A percentile compares a stretch with the other conserved stretches of the same genome.
Evolutionary conservation across 164 flowering plant genomes (phyloP).

Genomic region (Aristolochia fimbriata): DNA sequence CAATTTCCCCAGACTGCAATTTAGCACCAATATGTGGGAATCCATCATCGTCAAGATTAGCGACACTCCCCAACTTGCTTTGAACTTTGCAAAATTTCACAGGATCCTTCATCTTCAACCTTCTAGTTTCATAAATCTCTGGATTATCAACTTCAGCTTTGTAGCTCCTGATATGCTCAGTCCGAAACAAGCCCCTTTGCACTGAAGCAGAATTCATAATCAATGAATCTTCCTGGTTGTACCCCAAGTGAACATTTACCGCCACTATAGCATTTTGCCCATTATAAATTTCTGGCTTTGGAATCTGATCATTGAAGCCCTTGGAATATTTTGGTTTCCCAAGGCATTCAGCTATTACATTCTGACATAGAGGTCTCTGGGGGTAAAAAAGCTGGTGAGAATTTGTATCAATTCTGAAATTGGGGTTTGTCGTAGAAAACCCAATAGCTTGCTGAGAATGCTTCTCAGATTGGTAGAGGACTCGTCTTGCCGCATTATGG

Average conservation of each 20-base stretch:
- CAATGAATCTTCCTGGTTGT: constrained; percentile 91
- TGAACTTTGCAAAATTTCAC: constrained; percentile 63
- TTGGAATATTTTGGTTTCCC: constrained; percentile 50
- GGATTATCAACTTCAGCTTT: constrained; percentile 80
- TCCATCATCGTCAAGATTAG: constrained; percentile 92
- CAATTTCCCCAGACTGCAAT: constrained; percentile 71
- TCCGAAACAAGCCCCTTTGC: constrained; percentile 91
- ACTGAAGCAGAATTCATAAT: constrained; percentile 88
- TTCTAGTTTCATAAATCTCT: constrained; percentile 33
- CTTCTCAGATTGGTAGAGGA: constrained; percentile 74
- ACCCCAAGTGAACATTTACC: constrained; percentile 87
- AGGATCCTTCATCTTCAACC: constrained; percentile 41
- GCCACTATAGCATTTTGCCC: constrained; percentile 96
- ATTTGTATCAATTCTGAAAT: constrained; percentile 67
- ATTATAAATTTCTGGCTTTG: constrained; percentile 62
- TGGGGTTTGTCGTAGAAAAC: constrained; percentile 64
- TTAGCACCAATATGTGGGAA: constrained; percentile 84
- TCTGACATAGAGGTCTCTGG: constrained; percentile 75
- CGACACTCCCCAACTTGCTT: constrained; percentile 77
- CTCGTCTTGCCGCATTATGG: constrained; percentile 89
- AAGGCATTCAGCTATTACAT: constrained; percentile 65
- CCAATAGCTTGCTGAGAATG: constrained; percentile 94
- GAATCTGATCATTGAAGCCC: constrained; percentile 26
- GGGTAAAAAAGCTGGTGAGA: constrained; percentile 79
- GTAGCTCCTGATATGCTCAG: constrained; percentile 72